phyloP scores from a whole-genome alignment of 192 early-diverging fungal genomes.

The Backusella westeae region DNA sequence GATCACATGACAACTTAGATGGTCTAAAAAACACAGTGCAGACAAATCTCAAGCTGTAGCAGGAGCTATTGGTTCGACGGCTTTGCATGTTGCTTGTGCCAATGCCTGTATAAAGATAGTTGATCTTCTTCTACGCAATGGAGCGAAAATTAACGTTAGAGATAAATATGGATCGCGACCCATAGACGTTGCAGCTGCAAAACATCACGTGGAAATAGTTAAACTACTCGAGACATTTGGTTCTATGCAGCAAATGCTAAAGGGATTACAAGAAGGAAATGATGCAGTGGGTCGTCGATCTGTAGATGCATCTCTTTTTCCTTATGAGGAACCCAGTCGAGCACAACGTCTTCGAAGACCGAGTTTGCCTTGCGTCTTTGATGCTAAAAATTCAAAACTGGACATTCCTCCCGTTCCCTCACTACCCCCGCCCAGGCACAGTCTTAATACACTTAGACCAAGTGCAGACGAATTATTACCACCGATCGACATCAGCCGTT shows the following conservation, averaged over 20 bases:
- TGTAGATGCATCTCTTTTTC: slow-evolving; percentile 9
- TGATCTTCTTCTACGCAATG: slow-evolving; percentile 57
- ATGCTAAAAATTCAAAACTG: slow-evolving; percentile 18
- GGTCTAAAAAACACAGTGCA: slow-evolving; percentile 38
- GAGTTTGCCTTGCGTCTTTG: slow-evolving; percentile 32
- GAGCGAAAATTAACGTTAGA: slow-evolving; percentile 56
- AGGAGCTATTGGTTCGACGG: slow-evolving; percentile 67
- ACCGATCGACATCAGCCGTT: background rate
- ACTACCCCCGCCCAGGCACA: background rate
- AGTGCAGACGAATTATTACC: background rate
- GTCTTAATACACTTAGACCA: background rate
- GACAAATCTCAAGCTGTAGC: slow-evolving; percentile 43
- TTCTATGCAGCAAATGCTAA: slow-evolving; percentile 30
- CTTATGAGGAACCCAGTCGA: slow-evolving; percentile 7
- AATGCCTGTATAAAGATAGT: slow-evolving; percentile 63
- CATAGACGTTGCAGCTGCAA: slow-evolving; percentile 45
- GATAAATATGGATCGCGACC: slow-evolving; percentile 62
- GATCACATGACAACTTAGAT: slow-evolving; percentile 19
- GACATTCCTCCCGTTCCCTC: slow-evolving; percentile 11
- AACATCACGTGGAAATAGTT: slow-evolving; percentile 50
- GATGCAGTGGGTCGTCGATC: slow-evolving; percentile 9
- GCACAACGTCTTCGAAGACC: slow-evolving; percentile 28
- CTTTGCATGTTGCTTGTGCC: slow-evolving; percentile 83
- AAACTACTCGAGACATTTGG: slow-evolving; percentile 40
- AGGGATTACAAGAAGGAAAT: slow-evolving; percentile 12